Conservation (phyloP, 805 yeast species). For the Candida alai region DNA sequence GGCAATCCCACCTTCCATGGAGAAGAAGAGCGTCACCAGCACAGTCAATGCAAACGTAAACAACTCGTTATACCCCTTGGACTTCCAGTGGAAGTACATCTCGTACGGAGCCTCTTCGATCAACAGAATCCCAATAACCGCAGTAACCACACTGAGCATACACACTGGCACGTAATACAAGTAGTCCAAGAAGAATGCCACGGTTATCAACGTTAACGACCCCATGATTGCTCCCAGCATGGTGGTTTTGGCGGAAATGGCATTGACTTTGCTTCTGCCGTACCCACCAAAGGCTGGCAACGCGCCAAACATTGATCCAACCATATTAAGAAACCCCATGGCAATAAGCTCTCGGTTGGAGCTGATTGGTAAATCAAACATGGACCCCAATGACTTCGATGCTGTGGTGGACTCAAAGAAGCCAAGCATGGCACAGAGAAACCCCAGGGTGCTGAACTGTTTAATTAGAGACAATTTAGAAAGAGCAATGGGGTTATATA, state of each 20-base stretch:
- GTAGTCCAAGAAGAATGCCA: conserved; percentile 53
- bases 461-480: conserved; percentile 48
- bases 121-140: conserved; percentile 59
- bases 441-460: conserved; percentile 61
- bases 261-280: conserved; percentile 87
- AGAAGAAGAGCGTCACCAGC: conserved; percentile 40
- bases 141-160: conserved; percentile 74
- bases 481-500: conserved; percentile 54
- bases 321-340: conserved; percentile 69
- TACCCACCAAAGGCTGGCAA: conserved; percentile 95
- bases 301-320: conserved; percentile 62
- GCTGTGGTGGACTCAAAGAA: conserved; percentile 94
- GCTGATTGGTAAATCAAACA: conserved; percentile 68
- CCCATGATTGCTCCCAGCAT: conserved; percentile 84
- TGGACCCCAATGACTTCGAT: conserved; percentile 76
- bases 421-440: conserved; percentile 80
- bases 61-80: conserved; percentile 76
- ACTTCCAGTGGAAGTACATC: conserved; percentile 63
- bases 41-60: conserved; percentile 42
- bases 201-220: conserved; percentile 61
- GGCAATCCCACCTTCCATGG: conserved; percentile 86
- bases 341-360: conserved; percentile 91
- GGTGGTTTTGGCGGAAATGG: conserved; percentile 79
- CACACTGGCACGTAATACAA: conserved; percentile 77
- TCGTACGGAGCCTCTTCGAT: conserved; percentile 85